Percentiles rank a stretch among this genome's conserved stretches.
Conservation (phyloP, 2,329 filamentous ascomycete species). For the Aspergillus sergii region DNA sequence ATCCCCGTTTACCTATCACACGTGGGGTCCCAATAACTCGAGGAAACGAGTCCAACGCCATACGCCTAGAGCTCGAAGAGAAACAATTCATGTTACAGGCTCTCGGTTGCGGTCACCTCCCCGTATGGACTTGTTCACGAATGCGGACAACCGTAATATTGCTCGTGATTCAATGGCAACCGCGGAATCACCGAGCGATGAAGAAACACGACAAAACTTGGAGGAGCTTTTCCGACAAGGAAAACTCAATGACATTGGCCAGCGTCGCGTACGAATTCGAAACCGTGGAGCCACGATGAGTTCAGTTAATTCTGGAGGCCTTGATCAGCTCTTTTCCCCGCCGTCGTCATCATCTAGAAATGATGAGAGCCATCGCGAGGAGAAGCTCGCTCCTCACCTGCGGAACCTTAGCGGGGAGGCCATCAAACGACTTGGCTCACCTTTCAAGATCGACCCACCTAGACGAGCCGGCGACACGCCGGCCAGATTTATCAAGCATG, state of each 20-base stretch:
- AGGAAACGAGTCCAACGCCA: slow-evolving; percentile 33
- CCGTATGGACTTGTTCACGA: slow-evolving; percentile 57
- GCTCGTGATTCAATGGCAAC: slow-evolving; percentile 44
- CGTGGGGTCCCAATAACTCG: slow-evolving; percentile 50
- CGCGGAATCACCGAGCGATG: slow-evolving; percentile 52
- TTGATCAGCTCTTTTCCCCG: slow-evolving; percentile 59
- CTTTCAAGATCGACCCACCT: slow-evolving; percentile 46
- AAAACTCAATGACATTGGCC: slow-evolving; percentile 50
- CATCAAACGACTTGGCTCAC: slow-evolving; percentile 51
- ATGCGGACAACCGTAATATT: slow-evolving; percentile 45
- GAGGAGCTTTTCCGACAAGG: slow-evolving; percentile 49
- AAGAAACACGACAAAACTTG: slow-evolving; percentile 58
- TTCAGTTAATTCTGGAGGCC: slow-evolving; percentile 55
- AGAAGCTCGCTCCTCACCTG: slow-evolving; percentile 29
- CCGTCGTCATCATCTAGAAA: slow-evolving; percentile 39
- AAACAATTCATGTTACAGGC: slow-evolving; percentile 49
- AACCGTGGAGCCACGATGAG: slow-evolving; percentile 65
- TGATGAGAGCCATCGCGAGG: slow-evolving; percentile 24
- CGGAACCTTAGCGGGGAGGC: slow-evolving; percentile 40
- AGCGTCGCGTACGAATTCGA: slow-evolving; percentile 61
- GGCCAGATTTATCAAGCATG: slow-evolving; percentile 40
- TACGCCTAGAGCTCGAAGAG: slow-evolving; percentile 39
- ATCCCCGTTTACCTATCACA: slow-evolving; percentile 53
- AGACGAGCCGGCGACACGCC: slow-evolving; percentile 34
- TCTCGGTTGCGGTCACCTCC: slow-evolving; percentile 55